Base-by-base conservation (phyloP, 1,284 basidiomycete species). In the Trichosporon coremiiforme region DNA sequence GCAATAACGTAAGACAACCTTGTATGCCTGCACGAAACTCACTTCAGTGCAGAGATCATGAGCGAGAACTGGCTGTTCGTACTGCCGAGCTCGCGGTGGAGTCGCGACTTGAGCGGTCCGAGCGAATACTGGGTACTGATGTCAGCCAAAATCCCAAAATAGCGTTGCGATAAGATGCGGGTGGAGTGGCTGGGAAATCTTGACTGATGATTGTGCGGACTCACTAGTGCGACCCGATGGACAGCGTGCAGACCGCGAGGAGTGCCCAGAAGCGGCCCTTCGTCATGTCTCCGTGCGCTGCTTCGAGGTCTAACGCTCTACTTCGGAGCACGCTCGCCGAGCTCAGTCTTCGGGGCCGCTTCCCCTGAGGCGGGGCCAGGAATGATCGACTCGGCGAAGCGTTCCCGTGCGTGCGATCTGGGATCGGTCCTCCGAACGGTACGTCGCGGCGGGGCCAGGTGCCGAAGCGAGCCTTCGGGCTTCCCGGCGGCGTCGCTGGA, bases 51-150 rank as follows among this genome's bases (percentile, higher is more conserved):
- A 15, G 91, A 89, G 66, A 93, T 87, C 57, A 93, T 83, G 36
- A 92, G 85, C 63, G 89, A 89, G 80, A 91, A 93, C 77, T 93
- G 89, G 0, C 89, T 88, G 78, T 92, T 90, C 53, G 89, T 88
- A 2, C 90, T 90, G 53, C 90, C 90, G 70, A 92, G 86, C 77
- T 93, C 91, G 68, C 88, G 85, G 8, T 88, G 86, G 13, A 92
- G 84, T 29, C 88, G 85, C 53, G 89, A 90, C 81, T 93, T 92
- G 69, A 92, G 84, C 7, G 91, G 91, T 0, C 90, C 90, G 8
- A 92, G 85, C 5, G 90, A 88, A 76, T 91, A 90, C 3, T 87
- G 87, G 31, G 88, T 89, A 80, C 91, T 91, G 64, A 4, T 63
- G 66, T 71, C 69, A 73, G 69, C 65, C 29, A 35, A 17, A 20